Base-by-base conservation (phyloP, 2,329 filamentous ascomycete species). In the Colletotrichum liaoningense region DNA sequence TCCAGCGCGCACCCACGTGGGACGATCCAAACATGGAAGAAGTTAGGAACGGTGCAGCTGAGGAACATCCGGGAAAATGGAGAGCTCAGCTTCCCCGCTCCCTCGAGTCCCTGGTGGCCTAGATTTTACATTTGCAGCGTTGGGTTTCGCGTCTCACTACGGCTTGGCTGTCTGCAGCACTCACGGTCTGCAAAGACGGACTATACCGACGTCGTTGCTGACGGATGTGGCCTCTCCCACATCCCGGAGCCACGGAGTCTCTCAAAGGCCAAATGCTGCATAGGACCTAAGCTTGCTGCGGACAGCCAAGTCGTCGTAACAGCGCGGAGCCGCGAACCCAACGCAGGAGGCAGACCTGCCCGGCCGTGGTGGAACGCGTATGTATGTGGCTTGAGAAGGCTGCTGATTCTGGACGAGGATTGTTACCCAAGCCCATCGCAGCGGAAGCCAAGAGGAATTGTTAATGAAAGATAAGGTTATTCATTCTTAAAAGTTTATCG, bases 1-100 rank as follows among this genome's bases (percentile, higher is more conserved):
- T 56, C 63, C 63, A 42, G 49, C 62, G 22, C 12, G 22, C 52
- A 12, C 52, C 14, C 63, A 46, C 52, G 52, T 65, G 63, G 52
- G 16, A 49, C 16, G 12, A 49, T 49, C 28, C 46, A 7, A 55
- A 19, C 60, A 65, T 52, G n/a, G 22, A 16, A 26, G 30, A 52
- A 28, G 11, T 16, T 12, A 22, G 9, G 42, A 16, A 30, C 46
- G 14, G 33, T 22, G n/a, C 7, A 54, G 12, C 46, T 26, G 28
- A 49, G 19, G 42, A 22, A 22, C 22, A 22, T 49, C 19, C 19
- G 42, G 42, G 42, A 49, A 19, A 49, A 49, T 9, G 42, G 42
- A 19, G 6, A 49, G n/a, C 42, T 49, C 42, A 49, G 28, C 28
- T 35, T 4, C 52, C 22, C 28, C 28, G 22, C 52, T 19, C 22